These are phyloP conservation scores for Ananas comosus DNA, from an alignment of 176 grass and related monocot species.

Conservation along the genomic window DNA sequence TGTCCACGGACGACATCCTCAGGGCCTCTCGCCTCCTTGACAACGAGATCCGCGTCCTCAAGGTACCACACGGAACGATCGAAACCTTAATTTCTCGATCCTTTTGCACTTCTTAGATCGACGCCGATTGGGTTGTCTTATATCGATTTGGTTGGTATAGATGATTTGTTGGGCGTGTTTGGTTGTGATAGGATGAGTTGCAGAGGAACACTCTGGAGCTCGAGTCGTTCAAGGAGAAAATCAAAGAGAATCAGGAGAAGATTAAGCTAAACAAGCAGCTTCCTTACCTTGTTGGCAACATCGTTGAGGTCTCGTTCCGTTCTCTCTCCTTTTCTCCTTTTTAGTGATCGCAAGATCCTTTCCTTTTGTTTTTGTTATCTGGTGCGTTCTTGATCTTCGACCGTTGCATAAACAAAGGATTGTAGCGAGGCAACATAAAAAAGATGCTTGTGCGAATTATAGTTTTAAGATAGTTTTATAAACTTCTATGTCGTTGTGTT, in stretches of 20 bases:
- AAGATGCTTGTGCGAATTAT: too few relatives aligned
- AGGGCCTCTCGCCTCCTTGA: slow-evolving; percentile 56
- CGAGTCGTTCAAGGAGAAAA: slow-evolving; percentile 24
- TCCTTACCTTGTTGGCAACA: slow-evolving; percentile 24
- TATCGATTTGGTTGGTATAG: not conserved
- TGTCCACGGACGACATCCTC: slow-evolving; percentile 66
- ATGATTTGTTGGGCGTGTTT: not conserved
- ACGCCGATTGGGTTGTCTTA: not conserved
- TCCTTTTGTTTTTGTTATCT: not conserved
- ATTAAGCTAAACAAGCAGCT: slow-evolving; percentile 27
- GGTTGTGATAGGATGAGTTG: slow-evolving; percentile 15
- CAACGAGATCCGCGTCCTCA: slow-evolving; percentile 82
- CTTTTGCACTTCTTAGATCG: not conserved
- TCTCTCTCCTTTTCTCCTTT: not conserved
- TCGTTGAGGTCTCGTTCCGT: slow-evolving; percentile 13
- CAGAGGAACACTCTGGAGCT: slow-evolving; percentile 24
- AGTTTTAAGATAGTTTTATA: too few relatives aligned
- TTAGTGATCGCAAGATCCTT: not conserved
- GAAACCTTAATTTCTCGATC: not conserved
- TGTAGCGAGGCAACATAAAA: too few relatives aligned
- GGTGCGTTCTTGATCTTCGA: too few relatives aligned
- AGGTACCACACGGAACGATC: slow-evolving; percentile 28
- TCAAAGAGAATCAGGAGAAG: slow-evolving; percentile 29
- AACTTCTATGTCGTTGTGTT: too few relatives aligned
- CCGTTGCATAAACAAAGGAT: too few relatives aligned